Base-by-base conservation (phyloP, 345 rosid species). In the Atalantia buxifolia region DNA sequence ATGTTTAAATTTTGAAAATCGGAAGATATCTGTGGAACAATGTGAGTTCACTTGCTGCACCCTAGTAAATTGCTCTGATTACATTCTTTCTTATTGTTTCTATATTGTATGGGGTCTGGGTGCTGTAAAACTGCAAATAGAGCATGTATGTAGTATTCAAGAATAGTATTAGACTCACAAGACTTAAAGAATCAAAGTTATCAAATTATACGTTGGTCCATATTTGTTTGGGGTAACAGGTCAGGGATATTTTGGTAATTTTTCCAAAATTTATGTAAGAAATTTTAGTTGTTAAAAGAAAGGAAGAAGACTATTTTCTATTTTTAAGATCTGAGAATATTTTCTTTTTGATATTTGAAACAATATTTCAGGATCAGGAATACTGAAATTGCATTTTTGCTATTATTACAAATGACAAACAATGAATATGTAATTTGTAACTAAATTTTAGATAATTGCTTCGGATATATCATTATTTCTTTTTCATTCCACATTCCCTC, bases 1-100 rank as follows among this genome's bases (percentile, higher is more conserved):
- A 85, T 84, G 89, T 87, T 87, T 96, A 88, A 89, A 92, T 86
- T 94, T 96, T 83, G 93, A 92, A 84, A 86, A 90, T 77, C 88
- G 84, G 76, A 91, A 90, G 76, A 88, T 94, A 77, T 90, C 98
- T 33, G 64, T 87, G 18, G 97, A 92, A 75, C 97, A 92, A 84
- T 94, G 99, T 96, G 88, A 91, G 98, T 85, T 75, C 61, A 61
- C 42, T 22, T 35, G 1, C 71, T 35, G 5, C 63, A 27, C 25
- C 53, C 4, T 33, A 36, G 10, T 59, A 66, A 16, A 38, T 13
- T 38, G 50, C 25, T 38, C 0, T 67, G 27, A 55, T 77, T 31
- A 7, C 28, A 6, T n/a, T 65, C 6, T 10, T 35, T 22, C 16
- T 28, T 31, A 18, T 25, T 60, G 38, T 45, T 40, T 73, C 5